Conservation (phyloP, 345 rosid species). For the Aurinia saxatilis region DNA sequence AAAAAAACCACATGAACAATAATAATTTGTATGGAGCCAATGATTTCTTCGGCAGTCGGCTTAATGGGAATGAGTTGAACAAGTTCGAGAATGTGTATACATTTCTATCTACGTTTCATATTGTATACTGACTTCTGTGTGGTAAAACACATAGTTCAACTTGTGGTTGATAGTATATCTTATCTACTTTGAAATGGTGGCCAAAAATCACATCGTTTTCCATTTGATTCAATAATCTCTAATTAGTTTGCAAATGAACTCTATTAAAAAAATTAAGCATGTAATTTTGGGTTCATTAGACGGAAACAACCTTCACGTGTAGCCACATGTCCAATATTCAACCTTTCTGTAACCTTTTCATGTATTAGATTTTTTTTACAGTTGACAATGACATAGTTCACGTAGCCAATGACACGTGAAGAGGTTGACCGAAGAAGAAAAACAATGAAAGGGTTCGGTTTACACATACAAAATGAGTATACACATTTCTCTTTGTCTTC, state of each 20-base stretch:
- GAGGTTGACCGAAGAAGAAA: slow-evolving; percentile 8
- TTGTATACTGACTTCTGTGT: no score
- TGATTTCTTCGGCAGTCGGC: background rate
- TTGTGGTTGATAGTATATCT: no score
- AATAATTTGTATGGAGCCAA: slow-evolving; percentile 14
- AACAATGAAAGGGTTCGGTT: background rate
- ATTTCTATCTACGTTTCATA: no score
- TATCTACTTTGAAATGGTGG: no score
- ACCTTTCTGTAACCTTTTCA: background rate
- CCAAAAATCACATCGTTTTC: no score
- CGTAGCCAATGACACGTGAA: slow-evolving; percentile 12
- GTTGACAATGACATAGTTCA: slow-evolving; percentile 10
- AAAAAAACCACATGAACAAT: background rate
- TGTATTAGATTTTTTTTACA: background rate
- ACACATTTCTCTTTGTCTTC: no score
- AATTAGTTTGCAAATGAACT: no score
- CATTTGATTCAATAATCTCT: no score
- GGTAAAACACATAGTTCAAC: no score
- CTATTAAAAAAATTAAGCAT: background rate
- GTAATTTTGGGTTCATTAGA: slow-evolving; percentile 3
- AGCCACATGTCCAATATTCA: slow-evolving; percentile 18
- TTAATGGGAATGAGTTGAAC: no score
- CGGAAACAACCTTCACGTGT: slow-evolving; percentile 26
- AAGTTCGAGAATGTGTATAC: no score
- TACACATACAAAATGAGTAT: background rate